A percentile compares a stretch with the other conserved stretches of the same genome.
Conservation (phyloP, 352 stramenopile species). For the Blastocystis sp. region DNA sequence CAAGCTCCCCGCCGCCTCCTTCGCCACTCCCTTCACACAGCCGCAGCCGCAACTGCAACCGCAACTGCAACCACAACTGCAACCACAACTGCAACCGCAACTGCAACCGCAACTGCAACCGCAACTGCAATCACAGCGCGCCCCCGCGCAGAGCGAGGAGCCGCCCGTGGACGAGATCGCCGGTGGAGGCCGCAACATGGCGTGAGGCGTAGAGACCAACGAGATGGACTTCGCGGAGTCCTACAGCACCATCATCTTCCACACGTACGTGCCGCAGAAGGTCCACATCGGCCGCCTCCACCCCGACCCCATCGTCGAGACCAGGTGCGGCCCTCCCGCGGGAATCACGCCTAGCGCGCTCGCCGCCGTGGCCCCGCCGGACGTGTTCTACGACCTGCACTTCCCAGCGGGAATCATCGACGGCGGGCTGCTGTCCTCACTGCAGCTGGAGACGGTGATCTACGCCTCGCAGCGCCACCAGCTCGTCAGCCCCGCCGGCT, state of each 20-base stretch:
- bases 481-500: conserved; percentile 70
- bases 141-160: too few relatives aligned
- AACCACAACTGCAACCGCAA: too few relatives aligned
- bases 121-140: too few relatives aligned
- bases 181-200: background rate
- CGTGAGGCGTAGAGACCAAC: background rate
- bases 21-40: too few relatives aligned
- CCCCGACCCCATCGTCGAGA: conserved; percentile 73
- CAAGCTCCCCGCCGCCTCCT: too few relatives aligned
- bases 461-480: conserved; percentile 77
- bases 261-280: conserved; percentile 70
- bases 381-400: conserved; percentile 51
- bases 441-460: conserved; percentile 77
- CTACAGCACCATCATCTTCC: conserved; percentile 69
- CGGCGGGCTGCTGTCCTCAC: conserved; percentile 74
- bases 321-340: conserved; percentile 11
- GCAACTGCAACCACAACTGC: too few relatives aligned
- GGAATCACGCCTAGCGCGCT: conserved; percentile 11
- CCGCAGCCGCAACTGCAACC: too few relatives aligned
- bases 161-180: conserved; percentile 1
- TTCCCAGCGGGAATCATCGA: conserved; percentile 72
- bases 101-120: too few relatives aligned
- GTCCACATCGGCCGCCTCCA: conserved; percentile 70
- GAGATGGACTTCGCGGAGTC: conserved; percentile 68
- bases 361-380: conserved; percentile 23